Evolutionary conservation across 2,329 filamentous ascomycete species (phyloP).

Genomic region (Aspergillus sp.): DNA sequence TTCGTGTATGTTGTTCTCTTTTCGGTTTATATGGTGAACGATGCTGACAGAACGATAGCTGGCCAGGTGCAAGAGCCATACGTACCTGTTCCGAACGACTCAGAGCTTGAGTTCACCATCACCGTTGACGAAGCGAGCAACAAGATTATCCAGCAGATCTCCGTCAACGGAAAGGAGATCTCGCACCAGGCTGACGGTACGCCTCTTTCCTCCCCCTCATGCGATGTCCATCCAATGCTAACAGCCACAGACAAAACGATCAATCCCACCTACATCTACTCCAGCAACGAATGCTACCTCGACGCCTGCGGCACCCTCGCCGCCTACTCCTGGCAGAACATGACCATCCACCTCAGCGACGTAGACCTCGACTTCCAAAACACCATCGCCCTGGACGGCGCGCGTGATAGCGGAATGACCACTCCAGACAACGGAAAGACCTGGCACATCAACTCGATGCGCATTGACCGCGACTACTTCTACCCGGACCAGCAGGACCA

Average conservation of each 20-base stretch:
- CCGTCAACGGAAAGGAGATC: conserved; percentile 1
- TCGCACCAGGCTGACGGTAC: conserved; percentile 3
- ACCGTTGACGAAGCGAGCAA: background rate
- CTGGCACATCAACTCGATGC: background rate
- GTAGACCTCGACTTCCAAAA: background rate
- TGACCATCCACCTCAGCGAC: conserved; percentile 4
- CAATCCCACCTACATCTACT: conserved; percentile 6
- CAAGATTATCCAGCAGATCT: conserved; percentile 1
- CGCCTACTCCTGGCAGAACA: conserved; percentile 3
- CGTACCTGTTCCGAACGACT: background rate
- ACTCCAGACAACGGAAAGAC: background rate
- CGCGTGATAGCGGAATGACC: background rate
- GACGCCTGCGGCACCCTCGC: conserved; percentile 3
- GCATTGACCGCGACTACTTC: conserved; percentile 1
- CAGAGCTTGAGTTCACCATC: background rate
- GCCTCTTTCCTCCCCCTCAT: background rate
- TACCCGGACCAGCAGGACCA: background rate
- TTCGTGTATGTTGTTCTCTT: background rate
- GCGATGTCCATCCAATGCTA: background rate
- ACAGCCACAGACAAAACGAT: background rate
- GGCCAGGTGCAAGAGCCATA: conserved; percentile 1
- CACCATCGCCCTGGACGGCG: background rate
- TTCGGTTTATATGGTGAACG: no score
- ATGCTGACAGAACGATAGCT: background rate
- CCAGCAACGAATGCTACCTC: conserved; percentile 7